These are phyloP conservation scores for Moricandia moricandioides DNA, from an alignment of 345 rosid genomes.

Conservation along the genomic window DNA sequence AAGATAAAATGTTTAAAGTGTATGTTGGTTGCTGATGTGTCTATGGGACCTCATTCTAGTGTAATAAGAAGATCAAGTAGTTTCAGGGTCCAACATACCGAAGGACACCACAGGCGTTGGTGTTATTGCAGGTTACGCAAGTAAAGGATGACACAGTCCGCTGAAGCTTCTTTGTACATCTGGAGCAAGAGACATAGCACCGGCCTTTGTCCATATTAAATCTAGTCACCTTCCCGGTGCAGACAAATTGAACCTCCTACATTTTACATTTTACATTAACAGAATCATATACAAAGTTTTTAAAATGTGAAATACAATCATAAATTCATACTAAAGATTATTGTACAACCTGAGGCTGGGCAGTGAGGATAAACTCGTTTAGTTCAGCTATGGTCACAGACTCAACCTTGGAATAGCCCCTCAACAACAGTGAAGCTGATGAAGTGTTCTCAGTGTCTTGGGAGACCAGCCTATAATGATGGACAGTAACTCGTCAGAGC, in stretches of 20 bases:
- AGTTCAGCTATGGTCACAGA: not conserved
- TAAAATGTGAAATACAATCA: not conserved
- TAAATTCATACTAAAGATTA: not conserved
- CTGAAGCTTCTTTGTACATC: not conserved
- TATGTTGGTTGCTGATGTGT: not conserved
- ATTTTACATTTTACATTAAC: not conserved
- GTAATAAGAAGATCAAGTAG: not conserved
- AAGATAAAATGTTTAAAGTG: not conserved
- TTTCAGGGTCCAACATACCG: not conserved
- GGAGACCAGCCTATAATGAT: not conserved
- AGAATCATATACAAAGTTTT: not conserved
- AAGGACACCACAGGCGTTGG: not conserved
- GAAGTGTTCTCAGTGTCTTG: not conserved
- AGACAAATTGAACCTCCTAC: not conserved
- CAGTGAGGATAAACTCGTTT: not conserved
- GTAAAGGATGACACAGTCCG: not conserved
- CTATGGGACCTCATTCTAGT: not conserved
- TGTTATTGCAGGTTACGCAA: not conserved
- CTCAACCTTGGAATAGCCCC: not conserved
- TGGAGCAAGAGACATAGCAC: not conserved
- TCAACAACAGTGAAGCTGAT: not conserved
- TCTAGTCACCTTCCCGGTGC: not conserved
- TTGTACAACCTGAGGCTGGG: not conserved
- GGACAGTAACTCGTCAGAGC: not conserved
- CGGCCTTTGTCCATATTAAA: not conserved